Evolutionary conservation across 2,329 filamentous ascomycete species (phyloP).

Genomic region (Tricladium varicosporioides): DNA sequence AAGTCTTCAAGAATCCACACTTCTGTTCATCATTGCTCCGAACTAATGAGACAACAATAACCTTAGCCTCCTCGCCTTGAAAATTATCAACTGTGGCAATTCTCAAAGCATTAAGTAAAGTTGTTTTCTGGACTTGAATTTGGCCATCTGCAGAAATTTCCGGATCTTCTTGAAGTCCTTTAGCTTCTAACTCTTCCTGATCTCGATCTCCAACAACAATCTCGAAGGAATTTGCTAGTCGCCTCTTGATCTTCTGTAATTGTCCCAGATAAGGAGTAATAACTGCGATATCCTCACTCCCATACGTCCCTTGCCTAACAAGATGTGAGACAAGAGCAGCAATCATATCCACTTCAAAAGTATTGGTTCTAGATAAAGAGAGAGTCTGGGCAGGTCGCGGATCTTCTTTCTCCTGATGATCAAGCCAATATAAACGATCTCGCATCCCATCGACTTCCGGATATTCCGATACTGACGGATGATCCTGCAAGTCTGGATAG

Average conservation of each 20-base stretch:
- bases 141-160: slow-evolving; percentile 9
- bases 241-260: slow-evolving; percentile 47
- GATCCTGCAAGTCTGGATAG: slow-evolving; percentile 56
- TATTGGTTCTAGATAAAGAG: slow-evolving; percentile 59
- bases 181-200: slow-evolving; percentile 46
- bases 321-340: slow-evolving; percentile 62
- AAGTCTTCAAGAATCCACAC: slow-evolving; percentile 63
- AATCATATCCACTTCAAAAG: slow-evolving; percentile 62
- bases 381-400: slow-evolving; percentile 53
- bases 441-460: slow-evolving; percentile 54
- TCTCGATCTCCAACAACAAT: slow-evolving; percentile 66
- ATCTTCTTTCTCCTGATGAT: slow-evolving; percentile 52
- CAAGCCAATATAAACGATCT: slow-evolving; percentile 57
- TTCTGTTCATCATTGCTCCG: slow-evolving; percentile 60
- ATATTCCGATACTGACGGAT: slow-evolving; percentile 36
- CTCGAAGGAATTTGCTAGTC: slow-evolving; percentile 49
- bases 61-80: slow-evolving; percentile 72
- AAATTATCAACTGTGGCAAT: slow-evolving; percentile 70
- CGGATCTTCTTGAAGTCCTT: slow-evolving; percentile 22
- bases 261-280: slow-evolving; percentile 65
- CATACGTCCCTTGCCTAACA: slow-evolving; percentile 62
- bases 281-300: slow-evolving; percentile 62
- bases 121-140: slow-evolving; percentile 37
- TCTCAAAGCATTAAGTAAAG: slow-evolving; percentile 33
- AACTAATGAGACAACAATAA: slow-evolving; percentile 68